Evolutionary conservation across 148 eudicot species (phyloP), one percentile per base, ranked within the genome.

Genomic region (Vaccinium corymbosum): DNA sequence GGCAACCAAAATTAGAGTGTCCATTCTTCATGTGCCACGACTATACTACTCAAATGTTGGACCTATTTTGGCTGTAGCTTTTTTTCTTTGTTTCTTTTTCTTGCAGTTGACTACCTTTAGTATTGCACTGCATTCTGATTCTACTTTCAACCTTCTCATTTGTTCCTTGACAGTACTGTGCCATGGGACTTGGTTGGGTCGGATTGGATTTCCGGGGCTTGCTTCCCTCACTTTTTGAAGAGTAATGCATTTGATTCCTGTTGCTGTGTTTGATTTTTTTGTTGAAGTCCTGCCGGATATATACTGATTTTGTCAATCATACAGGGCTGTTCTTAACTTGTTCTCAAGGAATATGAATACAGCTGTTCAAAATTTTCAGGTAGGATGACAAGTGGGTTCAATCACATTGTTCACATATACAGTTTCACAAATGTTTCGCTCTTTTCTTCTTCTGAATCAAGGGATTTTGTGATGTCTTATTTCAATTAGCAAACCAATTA

Each of bases 181-280:
- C 98, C 70, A 91, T 95, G 98, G 99, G 99, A 78, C 98, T 97
- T 89, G 98, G 98, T 66, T 93, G 94, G 96, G 99, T 97, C 86
- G 99, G 99, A 85, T 86, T 97, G 89, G 99, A 97, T 89, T 94
- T 93, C 22, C 91, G 99, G n/a, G 96, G 99, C 77, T 91, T 97
- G 89, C 98, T 97, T 89, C 99, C 99, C 53, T 89, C 98, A 27
- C 92, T 97, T 52, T 97, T 97, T 91, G 99, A 97, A 92, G 98
- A 93, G 99, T 97, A 92, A 91, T 49, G 73, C 80, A 19, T 84
- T 66, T 7, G 35, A 22, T 80, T 76, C 32, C 27, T 50, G 42
- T 64, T 81, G 42, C 25, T 85, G 50, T 73, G 19, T 35, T 51
- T 32, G 10, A 14, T 48, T 52, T 78, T 78, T 73, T 51, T 27